A percentile compares a stretch with the other conserved stretches of the same genome.
Conservation (phyloP, 495 filamentous ascomycete genomes). For the Choiromyces venosus region DNA sequence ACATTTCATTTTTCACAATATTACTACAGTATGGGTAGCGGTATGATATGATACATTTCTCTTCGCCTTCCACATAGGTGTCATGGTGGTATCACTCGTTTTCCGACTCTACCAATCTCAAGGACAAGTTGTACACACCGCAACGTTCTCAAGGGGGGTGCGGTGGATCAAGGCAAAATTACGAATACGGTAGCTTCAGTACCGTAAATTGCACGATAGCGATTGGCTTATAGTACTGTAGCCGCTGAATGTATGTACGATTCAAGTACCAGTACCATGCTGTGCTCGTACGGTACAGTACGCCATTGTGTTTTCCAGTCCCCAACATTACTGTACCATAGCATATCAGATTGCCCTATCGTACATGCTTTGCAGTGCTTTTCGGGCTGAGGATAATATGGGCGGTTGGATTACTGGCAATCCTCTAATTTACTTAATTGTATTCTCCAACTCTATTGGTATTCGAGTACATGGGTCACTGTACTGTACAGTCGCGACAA, state of each 20-base stretch:
- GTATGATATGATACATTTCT: neutral
- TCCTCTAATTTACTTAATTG: neutral
- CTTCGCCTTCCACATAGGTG: neutral
- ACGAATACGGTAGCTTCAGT: neutral
- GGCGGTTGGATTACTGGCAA: neutral
- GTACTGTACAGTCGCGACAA: neutral
- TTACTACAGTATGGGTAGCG: no score
- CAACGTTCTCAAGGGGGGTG: neutral
- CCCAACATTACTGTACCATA: neutral
- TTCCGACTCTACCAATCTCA: neutral
- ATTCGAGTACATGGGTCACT: neutral
- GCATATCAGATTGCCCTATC: neutral
- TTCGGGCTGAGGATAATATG: neutral
- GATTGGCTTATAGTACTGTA: neutral
- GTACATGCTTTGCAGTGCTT: neutral
- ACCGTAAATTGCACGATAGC: neutral
- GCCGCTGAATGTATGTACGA: neutral
- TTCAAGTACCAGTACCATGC: neutral
- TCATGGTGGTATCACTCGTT: neutral
- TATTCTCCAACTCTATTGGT: neutral
- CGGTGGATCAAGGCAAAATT: neutral
- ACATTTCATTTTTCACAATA: neutral
- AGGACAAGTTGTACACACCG: neutral
- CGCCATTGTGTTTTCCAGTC: neutral
- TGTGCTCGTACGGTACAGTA: neutral